These are phyloP conservation scores for Tardiomyces blankii DNA, from an alignment of 1,139 yeast genomes.

Conservation along the genomic window DNA sequence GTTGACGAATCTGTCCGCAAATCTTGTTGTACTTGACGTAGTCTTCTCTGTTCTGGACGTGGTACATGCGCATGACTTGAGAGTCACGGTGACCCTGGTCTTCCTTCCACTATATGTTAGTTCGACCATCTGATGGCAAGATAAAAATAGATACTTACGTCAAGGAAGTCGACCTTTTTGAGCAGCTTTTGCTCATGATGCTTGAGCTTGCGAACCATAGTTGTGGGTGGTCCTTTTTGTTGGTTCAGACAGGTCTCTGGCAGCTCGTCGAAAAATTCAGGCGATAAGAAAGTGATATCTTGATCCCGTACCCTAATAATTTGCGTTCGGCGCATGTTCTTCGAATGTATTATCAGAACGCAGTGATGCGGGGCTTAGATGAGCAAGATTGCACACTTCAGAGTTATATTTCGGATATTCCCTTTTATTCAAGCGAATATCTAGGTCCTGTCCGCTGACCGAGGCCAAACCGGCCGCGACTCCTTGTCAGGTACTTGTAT, in stretches of 20 bases:
- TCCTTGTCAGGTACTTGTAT: neutral
- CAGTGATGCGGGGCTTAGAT: no score
- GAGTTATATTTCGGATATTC: no score
- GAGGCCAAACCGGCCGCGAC: no score
- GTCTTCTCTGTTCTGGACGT: slow-evolving; percentile 89
- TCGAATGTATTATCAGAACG: no score
- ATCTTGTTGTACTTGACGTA: slow-evolving; percentile 86
- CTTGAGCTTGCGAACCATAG: slow-evolving; percentile 83
- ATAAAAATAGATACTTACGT: slow-evolving; percentile 23
- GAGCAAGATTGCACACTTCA: no score
- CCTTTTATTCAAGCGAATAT: no score
- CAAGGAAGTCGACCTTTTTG: slow-evolving; percentile 92
- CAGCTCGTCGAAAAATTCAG: no score
- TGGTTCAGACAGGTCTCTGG: neutral
- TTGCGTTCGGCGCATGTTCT: no score
- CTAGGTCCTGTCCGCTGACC: no score
- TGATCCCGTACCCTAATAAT: no score
- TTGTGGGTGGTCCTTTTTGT: slow-evolving; percentile 5
- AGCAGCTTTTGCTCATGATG: slow-evolving; percentile 92
- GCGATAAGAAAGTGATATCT: no score
- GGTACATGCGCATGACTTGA: slow-evolving; percentile 85
- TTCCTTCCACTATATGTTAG: slow-evolving; percentile 61
- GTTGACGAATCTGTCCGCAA: slow-evolving; percentile 81
- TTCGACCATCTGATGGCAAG: neutral
- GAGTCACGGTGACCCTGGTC: slow-evolving; percentile 89